These are phyloP conservation scores for Blastobotrys illinoisensis DNA, from an alignment of 1,139 yeast genomes.

Conservation along the genomic window DNA sequence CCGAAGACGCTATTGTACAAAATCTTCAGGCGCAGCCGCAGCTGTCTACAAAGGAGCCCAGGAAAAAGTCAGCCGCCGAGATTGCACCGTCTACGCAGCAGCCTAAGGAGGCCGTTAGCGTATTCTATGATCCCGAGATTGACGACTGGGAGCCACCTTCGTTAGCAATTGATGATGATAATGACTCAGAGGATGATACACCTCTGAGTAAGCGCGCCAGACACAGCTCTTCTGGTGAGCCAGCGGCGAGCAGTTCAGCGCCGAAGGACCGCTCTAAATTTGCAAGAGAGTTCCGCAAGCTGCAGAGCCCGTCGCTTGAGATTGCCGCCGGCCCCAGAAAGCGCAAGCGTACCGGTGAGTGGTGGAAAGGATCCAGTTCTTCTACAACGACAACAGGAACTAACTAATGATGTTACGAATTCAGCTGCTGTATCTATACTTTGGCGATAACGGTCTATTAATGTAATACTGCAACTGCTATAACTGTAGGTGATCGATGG, in stretches of 20 bases:
- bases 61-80: background rate
- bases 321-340: background rate
- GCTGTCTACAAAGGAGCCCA: no score
- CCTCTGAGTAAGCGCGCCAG: slow-evolving; percentile 5
- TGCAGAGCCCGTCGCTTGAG: slow-evolving; percentile 1
- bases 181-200: slow-evolving; percentile 2
- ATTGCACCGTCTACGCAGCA: background rate
- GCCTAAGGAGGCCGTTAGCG: slow-evolving; percentile 5
- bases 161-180: slow-evolving; percentile 2
- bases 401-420: background rate
- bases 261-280: background rate
- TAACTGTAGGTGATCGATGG: no score
- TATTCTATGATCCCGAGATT: slow-evolving; percentile 15
- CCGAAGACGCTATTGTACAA: background rate
- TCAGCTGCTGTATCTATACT: no score
- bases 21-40: background rate
- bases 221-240: slow-evolving; percentile 4
- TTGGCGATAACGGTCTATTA: no score
- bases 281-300: background rate
- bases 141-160: slow-evolving; percentile 15
- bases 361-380: slow-evolving; percentile 8
- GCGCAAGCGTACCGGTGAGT: slow-evolving; percentile 6
- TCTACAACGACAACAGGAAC: background rate
- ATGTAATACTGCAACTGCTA: no score
- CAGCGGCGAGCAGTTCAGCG: background rate